Conservation (phyloP, 345 rosid species). For the Abelmoschus esculentus region DNA sequence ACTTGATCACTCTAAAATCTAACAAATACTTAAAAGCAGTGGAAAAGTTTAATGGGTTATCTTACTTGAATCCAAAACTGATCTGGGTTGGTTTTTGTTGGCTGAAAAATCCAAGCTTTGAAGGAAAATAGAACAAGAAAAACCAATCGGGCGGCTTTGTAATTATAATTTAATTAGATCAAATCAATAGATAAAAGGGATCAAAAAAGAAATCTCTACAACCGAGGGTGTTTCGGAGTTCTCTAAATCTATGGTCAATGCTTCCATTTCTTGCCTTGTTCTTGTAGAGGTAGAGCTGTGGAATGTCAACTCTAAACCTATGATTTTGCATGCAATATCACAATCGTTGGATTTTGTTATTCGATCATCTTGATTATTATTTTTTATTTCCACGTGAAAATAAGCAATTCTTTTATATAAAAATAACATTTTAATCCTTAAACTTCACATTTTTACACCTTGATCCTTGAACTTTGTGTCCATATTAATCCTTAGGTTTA, state of each 20-base stretch:
- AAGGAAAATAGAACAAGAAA: slow-evolving; percentile 17
- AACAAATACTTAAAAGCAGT: slow-evolving; percentile 7
- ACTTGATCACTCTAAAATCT: slow-evolving; percentile 19
- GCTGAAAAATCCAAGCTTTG: slow-evolving; percentile 15
- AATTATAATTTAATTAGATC: neutral
- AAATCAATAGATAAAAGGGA: slow-evolving; percentile 20
- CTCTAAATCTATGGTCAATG: slow-evolving; percentile 62
- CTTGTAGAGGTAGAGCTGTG: slow-evolving; percentile 22
- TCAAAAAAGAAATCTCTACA: slow-evolving; percentile 19
- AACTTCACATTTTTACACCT: too few relatives aligned
- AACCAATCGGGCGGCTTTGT: neutral
- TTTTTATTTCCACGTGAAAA: too few relatives aligned
- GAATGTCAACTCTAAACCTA: slow-evolving; percentile 8
- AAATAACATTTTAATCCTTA: too few relatives aligned
- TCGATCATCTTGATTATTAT: neutral
- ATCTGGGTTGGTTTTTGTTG: slow-evolving; percentile 33
- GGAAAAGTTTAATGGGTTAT: slow-evolving; percentile 14
- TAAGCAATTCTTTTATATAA: too few relatives aligned
- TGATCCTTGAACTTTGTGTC: too few relatives aligned
- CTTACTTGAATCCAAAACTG: slow-evolving; percentile 40
- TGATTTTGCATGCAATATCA: neutral
- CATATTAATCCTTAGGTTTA: too few relatives aligned
- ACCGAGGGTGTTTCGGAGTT: slow-evolving; percentile 39
- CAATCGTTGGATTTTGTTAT: neutral
- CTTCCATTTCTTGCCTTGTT: slow-evolving; percentile 44